Base-by-base conservation (phyloP, 495 filamentous ascomycete species). In the Jackrogersella multiformis region DNA sequence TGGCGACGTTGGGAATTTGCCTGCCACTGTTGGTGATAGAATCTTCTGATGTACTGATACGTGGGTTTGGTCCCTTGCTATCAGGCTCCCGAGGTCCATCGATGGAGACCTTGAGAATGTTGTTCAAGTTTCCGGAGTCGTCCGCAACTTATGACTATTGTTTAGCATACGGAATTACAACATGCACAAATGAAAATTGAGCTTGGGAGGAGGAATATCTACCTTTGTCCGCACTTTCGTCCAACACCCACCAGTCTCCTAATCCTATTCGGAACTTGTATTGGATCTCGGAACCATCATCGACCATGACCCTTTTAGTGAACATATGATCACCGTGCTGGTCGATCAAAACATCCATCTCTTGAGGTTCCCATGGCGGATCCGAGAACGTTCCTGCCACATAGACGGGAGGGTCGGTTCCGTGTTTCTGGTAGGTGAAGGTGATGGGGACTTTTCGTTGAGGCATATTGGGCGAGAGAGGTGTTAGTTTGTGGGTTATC, bases 211-310 rank as follows among this genome's bases (percentile, higher is more conserved):
- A 9, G 12, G 23, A 18, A 46, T 57, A 64, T 76, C 56, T 77
- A 88, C 85, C 78, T n/a, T 77, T 86, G 1, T 82, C 78, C 4
- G 76, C 74, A 34, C 72, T 73, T 21, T 89, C 84, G 55, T 90
- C 83, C 45, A 88, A 69, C 2, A 86, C 82, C 90, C 89, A 90
- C 84, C 85, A 87, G 65, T 90, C 82, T 30, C 84, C 84, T 2
- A 75, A 45, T 4, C 87, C 89, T 51, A 90, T 73, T 20, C 88
- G 82, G 69, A 92, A 90, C 72, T 91, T 90, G 78, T 91, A 92
- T 66, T 89, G 85, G 61, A 88, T 85, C 59, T 84, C 74, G 16
- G 78, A 76, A 18, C 77, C 82, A 48, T 78, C 74, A 23, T 79
- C 70, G 9, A 73, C 80, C 24, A 77, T 70, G 26, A 88, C 69